Conservation (phyloP, 2,329 filamentous ascomycete species). For the Bipolaris bicolor region DNA sequence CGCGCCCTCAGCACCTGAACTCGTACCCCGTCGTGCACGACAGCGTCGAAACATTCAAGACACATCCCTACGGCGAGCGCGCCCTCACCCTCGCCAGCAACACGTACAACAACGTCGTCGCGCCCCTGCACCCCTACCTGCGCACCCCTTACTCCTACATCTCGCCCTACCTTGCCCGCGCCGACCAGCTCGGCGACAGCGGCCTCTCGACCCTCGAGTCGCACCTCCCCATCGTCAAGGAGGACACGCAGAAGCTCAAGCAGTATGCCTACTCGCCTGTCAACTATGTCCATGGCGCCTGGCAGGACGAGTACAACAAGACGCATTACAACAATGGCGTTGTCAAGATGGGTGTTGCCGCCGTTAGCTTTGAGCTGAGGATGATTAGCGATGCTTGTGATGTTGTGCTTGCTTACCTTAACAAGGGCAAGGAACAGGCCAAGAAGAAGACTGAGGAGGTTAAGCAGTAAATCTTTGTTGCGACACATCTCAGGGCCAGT, state of each 20-base stretch:
- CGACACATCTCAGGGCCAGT: background rate
- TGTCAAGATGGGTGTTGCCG: constrained; percentile 45
- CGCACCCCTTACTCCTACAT: constrained; percentile 80
- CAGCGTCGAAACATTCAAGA: constrained; percentile 76
- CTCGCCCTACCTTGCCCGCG: constrained; percentile 82
- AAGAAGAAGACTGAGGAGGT: constrained; percentile 45
- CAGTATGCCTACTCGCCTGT: constrained; percentile 43
- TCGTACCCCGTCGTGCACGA: constrained; percentile 86
- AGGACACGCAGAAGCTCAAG: constrained; percentile 54
- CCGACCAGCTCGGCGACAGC: constrained; percentile 62
- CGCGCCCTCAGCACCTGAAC: constrained; percentile 70
- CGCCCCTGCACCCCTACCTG: constrained; percentile 79
- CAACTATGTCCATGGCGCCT: constrained; percentile 47
- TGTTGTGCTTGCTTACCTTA: constrained; percentile 39
- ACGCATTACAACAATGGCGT: constrained; percentile 44
- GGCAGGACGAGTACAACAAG: constrained; percentile 50
- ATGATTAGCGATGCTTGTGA: constrained; percentile 44
- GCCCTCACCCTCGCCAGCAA: constrained; percentile 77
- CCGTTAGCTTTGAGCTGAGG: constrained; percentile 50
- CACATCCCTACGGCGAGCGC: constrained; percentile 82
- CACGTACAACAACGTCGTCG: constrained; percentile 77
- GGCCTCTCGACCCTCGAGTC: constrained; percentile 47
- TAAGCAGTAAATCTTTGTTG: constrained; percentile 36
- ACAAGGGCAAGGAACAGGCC: constrained; percentile 42
- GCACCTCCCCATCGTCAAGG: constrained; percentile 54